Base-by-base conservation (phyloP, 768 basidiomycete genomes). In the Russula virescens region DNA sequence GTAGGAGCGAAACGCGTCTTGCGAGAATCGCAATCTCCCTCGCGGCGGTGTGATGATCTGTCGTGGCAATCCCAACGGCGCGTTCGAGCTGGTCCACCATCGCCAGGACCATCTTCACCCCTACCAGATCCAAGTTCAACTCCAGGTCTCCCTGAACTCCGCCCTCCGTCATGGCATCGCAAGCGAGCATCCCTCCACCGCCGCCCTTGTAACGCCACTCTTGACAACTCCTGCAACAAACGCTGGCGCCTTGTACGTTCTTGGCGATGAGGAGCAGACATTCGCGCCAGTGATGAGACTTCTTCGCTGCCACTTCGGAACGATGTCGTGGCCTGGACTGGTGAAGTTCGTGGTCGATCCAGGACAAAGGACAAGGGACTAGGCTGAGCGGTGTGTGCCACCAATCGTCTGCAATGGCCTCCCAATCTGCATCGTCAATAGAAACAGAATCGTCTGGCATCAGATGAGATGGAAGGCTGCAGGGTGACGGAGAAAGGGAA, bases 391-490 rank as follows among this genome's bases (percentile, higher is more conserved):
- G 57, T 45, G 64, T 67, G 42, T 34, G 57, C 66, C 66, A 67
- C 66, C 66, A 66, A 62, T 60, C 64, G 19, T 67, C 60, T 42
- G 47, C 38, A 49, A 67, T 42, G 47, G 66, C 49, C 60, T 59
- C 66, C 66, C 64, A 67, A 43, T 66, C 66, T 58, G 40, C 63
- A 61, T 65, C 66, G 5, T 66, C 66, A 45, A 60, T 45, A 43
- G 56, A 23, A 31, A 48, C 38, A 40, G 55, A 55, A 51, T 57
- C 46, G 63, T 58, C 59, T 26, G 55, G 45, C 66, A 66, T 66
- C 54, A 65, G 61, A 63, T 57, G 61, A 31, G 58, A 25, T 60
- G 63, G 40, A 49, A 26, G 21, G 19, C 58, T 64, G 47, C 35
- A 47, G 34, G 53, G 42, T 60, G 63, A 21, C 58, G 63, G 63